Conservation (phyloP, 106 monocot genomes). For the Phalaenopsis aphrodite region DNA sequence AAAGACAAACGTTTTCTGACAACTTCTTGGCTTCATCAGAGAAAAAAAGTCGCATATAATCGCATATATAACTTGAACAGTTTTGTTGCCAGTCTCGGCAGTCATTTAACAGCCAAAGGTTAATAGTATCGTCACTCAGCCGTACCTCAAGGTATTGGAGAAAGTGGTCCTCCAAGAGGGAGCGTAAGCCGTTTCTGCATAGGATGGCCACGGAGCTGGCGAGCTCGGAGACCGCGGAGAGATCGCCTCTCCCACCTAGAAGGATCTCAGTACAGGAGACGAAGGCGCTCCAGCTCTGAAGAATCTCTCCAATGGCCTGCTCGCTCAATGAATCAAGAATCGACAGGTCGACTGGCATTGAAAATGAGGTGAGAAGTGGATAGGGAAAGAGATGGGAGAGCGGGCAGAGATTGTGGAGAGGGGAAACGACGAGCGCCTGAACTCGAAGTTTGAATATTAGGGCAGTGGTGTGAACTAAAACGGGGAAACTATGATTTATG, state of each 20-base stretch:
- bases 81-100: not conserved
- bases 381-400: not conserved
- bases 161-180: slow-evolving; percentile 61
- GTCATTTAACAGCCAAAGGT: not conserved
- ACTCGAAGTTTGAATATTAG: not conserved
- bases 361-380: not conserved
- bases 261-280: slow-evolving; percentile 37
- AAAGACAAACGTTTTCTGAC: not conserved
- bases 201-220: slow-evolving; percentile 24
- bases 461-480: not conserved
- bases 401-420: not conserved
- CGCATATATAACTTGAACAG: not conserved
- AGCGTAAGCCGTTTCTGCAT: slow-evolving; percentile 35
- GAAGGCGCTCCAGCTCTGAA: slow-evolving; percentile 48
- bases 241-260: slow-evolving; percentile 25
- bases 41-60: not conserved
- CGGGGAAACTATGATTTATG: no score
- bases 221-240: slow-evolving; percentile 23
- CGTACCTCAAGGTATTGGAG: slow-evolving; percentile 56
- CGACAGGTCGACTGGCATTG: slow-evolving; percentile 9
- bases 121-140: not conserved
- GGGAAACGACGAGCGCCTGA: not conserved
- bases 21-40: not conserved
- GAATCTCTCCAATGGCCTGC: slow-evolving; percentile 32
- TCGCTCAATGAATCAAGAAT: slow-evolving; percentile 28